Percentiles rank a stretch among this genome's conserved stretches.
These are phyloP conservation scores for Tulasnella calospora DNA, from an alignment of 768 basidiomycete species.

Conservation along the genomic window DNA sequence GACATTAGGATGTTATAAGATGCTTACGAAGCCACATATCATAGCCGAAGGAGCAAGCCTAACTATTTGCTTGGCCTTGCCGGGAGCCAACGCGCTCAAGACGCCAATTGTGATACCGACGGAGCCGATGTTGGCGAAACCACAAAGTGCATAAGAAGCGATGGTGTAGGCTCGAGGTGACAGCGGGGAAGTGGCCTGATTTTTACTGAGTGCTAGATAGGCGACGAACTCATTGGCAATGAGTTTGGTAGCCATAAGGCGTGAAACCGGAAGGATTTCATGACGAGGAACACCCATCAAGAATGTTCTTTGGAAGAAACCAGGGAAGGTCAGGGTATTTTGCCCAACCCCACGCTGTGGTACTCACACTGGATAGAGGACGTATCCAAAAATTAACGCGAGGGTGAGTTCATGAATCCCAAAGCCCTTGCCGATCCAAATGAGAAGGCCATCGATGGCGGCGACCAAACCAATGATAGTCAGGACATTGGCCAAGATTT, in stretches of 20 bases:
- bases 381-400: slow-evolving; percentile 76
- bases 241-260: slow-evolving; percentile 79
- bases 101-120: slow-evolving; percentile 84
- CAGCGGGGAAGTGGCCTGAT: slow-evolving; percentile 54
- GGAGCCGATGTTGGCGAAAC: slow-evolving; percentile 83
- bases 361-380: slow-evolving; percentile 68
- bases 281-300: slow-evolving; percentile 58
- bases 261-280: slow-evolving; percentile 78
- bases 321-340: neutral
- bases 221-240: slow-evolving; percentile 84
- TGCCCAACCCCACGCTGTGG: neutral
- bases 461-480: slow-evolving; percentile 80
- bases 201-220: slow-evolving; percentile 48
- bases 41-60: slow-evolving; percentile 64
- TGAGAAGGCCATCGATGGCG: slow-evolving; percentile 75
- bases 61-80: slow-evolving; percentile 65
- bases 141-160: slow-evolving; percentile 81
- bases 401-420: slow-evolving; percentile 77
- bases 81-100: slow-evolving; percentile 62
- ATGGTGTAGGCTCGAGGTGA: slow-evolving; percentile 74
- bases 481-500: slow-evolving; percentile 73
- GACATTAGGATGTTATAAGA: slow-evolving; percentile 33
- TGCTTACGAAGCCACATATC: slow-evolving; percentile 57
- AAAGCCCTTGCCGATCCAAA: slow-evolving; percentile 84
- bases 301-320: slow-evolving; percentile 10